Evolutionary conservation across 139 green algal species (phyloP).

Genomic region (Ettlia oleoabundans): DNA sequence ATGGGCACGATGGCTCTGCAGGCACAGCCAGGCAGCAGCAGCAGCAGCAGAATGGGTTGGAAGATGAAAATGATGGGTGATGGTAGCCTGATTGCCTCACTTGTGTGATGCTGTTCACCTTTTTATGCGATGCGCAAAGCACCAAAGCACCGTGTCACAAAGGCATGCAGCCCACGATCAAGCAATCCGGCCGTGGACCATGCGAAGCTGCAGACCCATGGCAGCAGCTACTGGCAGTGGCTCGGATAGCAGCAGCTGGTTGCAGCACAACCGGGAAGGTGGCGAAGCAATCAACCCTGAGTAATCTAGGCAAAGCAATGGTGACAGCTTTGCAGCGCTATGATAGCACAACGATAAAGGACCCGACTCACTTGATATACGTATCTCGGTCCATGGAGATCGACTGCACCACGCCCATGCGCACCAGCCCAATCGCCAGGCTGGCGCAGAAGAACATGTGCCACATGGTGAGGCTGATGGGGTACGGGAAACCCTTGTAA

Average conservation of each 20-base stretch:
- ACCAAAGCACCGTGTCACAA: too few species aligned
- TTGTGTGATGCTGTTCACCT: too few species aligned
- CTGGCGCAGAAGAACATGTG: constrained; percentile 92
- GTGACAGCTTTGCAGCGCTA: not conserved
- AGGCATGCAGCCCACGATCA: too few species aligned
- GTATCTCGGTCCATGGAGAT: constrained; percentile 78
- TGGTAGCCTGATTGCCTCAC: too few species aligned
- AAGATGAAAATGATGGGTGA: not conserved
- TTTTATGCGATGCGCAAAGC: too few species aligned
- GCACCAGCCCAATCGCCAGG: constrained; percentile 73
- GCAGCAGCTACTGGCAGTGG: too few species aligned
- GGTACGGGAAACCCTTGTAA: constrained; percentile 84
- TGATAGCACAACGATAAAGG: not conserved
- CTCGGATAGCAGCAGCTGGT: too few species aligned
- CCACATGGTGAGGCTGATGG: constrained; percentile 83
- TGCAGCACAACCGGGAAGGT: too few species aligned
- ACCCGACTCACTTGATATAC: constrained; percentile 65
- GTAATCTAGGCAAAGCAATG: too few species aligned
- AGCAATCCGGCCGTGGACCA: too few species aligned
- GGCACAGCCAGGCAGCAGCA: constrained; percentile 19
- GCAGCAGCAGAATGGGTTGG: not conserved
- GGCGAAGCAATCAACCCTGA: too few species aligned
- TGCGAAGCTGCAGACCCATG: too few species aligned
- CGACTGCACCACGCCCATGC: constrained; percentile 65
- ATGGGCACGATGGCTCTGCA: constrained; percentile 87